A percentile compares a stretch with the other conserved stretches of the same genome.
phyloP scores from a whole-genome alignment of 345 rosid genomes.

The Acer negundo region DNA sequence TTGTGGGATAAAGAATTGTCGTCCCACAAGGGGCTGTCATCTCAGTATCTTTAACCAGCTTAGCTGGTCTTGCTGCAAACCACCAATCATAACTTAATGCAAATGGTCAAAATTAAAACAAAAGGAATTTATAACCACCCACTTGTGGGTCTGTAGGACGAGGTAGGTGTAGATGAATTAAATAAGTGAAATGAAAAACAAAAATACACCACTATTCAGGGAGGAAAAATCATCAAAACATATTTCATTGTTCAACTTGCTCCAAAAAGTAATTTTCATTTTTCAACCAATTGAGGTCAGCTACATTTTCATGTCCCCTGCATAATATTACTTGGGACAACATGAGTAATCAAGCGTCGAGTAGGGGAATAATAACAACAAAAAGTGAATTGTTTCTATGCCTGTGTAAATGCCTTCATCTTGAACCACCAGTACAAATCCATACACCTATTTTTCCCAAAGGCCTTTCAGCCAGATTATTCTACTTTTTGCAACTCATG shows the following conservation, averaged over 20 bases:
- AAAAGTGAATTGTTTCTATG: background rate
- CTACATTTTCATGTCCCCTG: background rate
- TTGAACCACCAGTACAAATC: background rate
- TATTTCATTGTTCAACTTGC: background rate
- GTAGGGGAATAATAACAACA: background rate
- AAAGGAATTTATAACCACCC: background rate
- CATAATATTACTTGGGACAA: background rate
- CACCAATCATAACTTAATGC: slow-evolving; percentile 15
- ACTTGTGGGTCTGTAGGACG: background rate
- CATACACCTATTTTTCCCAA: background rate
- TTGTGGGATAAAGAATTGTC: slow-evolving; percentile 68
- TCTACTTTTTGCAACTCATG: background rate
- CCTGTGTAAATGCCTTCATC: background rate
- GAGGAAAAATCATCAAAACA: background rate
- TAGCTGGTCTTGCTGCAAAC: slow-evolving; percentile 78
- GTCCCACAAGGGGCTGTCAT: slow-evolving; percentile 68
- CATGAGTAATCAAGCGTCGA: background rate
- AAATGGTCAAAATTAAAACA: slow-evolving; percentile 7
- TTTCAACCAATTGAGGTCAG: background rate
- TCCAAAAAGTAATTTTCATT: background rate
- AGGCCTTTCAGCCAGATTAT: background rate
- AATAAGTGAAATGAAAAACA: background rate
- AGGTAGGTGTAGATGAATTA: background rate
- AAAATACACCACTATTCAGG: background rate
- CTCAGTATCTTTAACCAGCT: slow-evolving; percentile 60